Evolutionary conservation across 352 stramenopile species (phyloP).

Genomic region (Blastocystis sp.): DNA sequence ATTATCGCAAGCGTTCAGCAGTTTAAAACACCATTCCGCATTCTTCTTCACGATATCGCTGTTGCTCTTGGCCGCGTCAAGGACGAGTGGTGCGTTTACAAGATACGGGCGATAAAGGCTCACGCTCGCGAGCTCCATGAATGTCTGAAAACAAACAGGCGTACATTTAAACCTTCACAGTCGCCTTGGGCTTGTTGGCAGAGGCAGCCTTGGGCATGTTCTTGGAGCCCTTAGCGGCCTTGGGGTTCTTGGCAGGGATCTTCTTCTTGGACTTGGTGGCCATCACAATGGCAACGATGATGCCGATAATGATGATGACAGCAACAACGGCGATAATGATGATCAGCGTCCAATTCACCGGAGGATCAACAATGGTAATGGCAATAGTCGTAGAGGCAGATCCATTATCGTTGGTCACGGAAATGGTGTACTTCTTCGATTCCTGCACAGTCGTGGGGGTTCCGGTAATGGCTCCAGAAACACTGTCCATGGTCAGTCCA

Average conservation of each 20-base stretch:
- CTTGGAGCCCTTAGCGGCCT: background rate
- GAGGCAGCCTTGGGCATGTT: background rate
- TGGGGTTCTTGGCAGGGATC: background rate
- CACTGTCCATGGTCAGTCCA: background rate
- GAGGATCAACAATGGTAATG: background rate
- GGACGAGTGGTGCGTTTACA: slow-evolving; percentile 31
- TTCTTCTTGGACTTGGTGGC: background rate
- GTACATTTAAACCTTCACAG: background rate
- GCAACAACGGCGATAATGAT: background rate
- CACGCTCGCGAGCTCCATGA: background rate
- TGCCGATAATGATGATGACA: background rate
- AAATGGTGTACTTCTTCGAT: background rate
- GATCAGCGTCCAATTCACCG: slow-evolving; percentile 14
- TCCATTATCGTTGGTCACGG: background rate
- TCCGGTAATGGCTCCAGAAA: slow-evolving; percentile 22
- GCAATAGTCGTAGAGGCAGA: background rate
- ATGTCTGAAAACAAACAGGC: background rate
- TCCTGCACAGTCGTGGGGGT: slow-evolving; percentile 22
- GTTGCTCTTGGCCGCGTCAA: background rate
- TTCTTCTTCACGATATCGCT: background rate
- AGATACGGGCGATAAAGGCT: background rate
- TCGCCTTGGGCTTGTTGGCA: background rate
- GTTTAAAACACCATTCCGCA: background rate
- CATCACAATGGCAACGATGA: background rate
- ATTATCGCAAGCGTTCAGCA: background rate